A percentile compares a stretch with the other conserved stretches of the same genome.
Conservation (phyloP, 2,329 filamentous ascomycete species). For the Pseudopyrenochaeta lycopersici region DNA sequence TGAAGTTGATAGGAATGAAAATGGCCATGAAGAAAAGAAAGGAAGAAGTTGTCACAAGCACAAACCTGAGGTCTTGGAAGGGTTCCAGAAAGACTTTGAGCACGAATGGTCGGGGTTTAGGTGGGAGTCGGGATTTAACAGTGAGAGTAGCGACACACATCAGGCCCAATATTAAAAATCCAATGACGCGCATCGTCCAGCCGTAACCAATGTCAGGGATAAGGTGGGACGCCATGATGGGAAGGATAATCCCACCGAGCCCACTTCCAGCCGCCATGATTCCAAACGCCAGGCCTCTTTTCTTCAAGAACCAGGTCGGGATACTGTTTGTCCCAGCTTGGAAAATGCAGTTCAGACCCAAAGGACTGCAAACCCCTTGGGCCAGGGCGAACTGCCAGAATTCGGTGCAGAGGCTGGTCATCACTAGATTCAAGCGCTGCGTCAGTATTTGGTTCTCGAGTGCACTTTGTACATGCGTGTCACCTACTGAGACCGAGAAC, state of each 20-base stretch:
- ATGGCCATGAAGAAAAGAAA: slow-evolving; percentile 69
- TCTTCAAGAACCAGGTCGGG: slow-evolving; percentile 60
- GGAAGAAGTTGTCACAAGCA: slow-evolving; percentile 57
- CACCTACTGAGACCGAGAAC: slow-evolving; percentile 63
- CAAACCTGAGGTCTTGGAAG: slow-evolving; percentile 54
- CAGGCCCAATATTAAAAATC: slow-evolving; percentile 69
- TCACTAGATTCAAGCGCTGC: slow-evolving; percentile 53
- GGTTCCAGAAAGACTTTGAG: slow-evolving; percentile 40
- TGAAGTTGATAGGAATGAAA: slow-evolving; percentile 63
- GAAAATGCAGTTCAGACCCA: slow-evolving; percentile 63
- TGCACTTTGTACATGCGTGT: no score
- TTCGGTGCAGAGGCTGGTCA: slow-evolving; percentile 65
- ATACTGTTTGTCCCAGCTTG: slow-evolving; percentile 58
- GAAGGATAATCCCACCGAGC: slow-evolving; percentile 66
- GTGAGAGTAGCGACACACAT: slow-evolving; percentile 63
- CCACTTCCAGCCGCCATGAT: slow-evolving; percentile 60
- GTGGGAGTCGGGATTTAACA: slow-evolving; percentile 60
- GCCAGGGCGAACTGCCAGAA: slow-evolving; percentile 66
- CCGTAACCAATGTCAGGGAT: slow-evolving; percentile 64
- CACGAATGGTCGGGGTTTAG: slow-evolving; percentile 44
- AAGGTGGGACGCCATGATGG: slow-evolving; percentile 67
- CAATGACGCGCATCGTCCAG: slow-evolving; percentile 66
- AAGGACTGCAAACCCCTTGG: slow-evolving; percentile 62
- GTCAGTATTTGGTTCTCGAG: no score
- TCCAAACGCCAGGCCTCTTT: slow-evolving; percentile 59